phyloP scores from a whole-genome alignment of 331 rosid genomes.

The Spiraea crenata region DNA sequence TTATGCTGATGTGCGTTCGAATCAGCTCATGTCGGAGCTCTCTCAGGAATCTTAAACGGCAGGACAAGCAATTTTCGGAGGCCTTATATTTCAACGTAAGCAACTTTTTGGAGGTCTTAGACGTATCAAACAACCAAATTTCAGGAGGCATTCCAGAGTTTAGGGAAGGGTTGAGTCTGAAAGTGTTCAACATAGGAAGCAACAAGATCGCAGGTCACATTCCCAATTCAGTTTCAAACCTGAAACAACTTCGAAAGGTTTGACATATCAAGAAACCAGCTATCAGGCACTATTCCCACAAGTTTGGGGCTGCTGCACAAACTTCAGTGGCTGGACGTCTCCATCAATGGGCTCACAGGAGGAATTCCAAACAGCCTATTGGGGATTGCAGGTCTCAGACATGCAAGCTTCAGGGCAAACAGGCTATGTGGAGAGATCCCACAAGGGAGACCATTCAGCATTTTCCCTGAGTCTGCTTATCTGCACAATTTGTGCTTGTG shows the following conservation, averaged over 20 bases:
- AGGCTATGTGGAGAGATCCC: constrained; percentile 92
- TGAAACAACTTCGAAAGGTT: constrained; percentile 59
- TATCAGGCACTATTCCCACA: constrained; percentile 67
- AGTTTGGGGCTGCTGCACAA: constrained; percentile 54
- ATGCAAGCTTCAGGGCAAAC: constrained; percentile 87
- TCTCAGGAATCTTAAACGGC: constrained; percentile 55
- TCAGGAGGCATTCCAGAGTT: constrained; percentile 72
- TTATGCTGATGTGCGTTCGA: constrained; percentile 62
- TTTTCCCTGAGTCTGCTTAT: constrained; percentile 78
- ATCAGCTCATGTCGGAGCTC: constrained; percentile 63
- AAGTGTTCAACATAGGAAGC: constrained; percentile 57
- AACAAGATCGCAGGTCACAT: constrained; percentile 67
- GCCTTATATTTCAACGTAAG: too few relatives aligned
- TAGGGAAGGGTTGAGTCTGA: constrained; percentile 51
- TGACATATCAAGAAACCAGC: constrained; percentile 76
- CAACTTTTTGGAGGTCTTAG: constrained; percentile 69
- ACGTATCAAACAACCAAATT: constrained; percentile 70
- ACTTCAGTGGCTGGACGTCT: constrained; percentile 85
- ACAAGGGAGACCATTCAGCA: constrained; percentile 73
- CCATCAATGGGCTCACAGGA: constrained; percentile 76
- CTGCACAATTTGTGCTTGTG: constrained; percentile 87
- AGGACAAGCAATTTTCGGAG: constrained; percentile 50
- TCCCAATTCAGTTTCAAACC: constrained; percentile 69
- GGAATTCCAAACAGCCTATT: constrained; percentile 68
- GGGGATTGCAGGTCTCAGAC: constrained; percentile 57